Evolutionary conservation across 129 eudicot genomes (phyloP).

Genomic region (Tanacetum coccineum): DNA sequence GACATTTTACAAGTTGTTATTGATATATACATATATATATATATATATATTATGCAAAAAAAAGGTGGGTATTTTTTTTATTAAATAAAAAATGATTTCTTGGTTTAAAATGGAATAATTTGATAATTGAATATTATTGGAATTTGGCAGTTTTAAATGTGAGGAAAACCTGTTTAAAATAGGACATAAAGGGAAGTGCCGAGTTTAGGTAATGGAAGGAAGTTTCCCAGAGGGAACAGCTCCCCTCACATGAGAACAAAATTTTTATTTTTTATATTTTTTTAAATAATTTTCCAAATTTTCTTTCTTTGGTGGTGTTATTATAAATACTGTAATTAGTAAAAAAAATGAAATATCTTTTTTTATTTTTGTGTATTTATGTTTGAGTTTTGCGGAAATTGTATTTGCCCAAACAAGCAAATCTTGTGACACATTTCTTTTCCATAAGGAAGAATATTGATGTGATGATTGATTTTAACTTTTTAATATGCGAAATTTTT

Average conservation of each 20-base stretch:
- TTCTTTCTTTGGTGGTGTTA: slow-evolving; percentile 25
- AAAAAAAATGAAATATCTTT: slow-evolving; percentile 18
- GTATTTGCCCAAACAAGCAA: slow-evolving; percentile 20
- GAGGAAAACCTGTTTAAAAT: slow-evolving; percentile 34
- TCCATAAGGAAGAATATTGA: slow-evolving; percentile 16
- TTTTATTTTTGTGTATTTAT: slow-evolving; percentile 18
- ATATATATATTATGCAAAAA: slow-evolving; percentile 22
- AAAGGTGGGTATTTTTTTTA: slow-evolving; percentile 28
- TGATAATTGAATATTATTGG: slow-evolving; percentile 23
- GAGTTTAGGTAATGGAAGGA: slow-evolving; percentile 38
- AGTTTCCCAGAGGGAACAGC: slow-evolving; percentile 41
- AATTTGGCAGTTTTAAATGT: slow-evolving; percentile 22
- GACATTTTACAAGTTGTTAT: slow-evolving; percentile 65
- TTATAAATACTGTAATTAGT: slow-evolving; percentile 43
- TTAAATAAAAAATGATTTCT: neutral
- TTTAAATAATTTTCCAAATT: slow-evolving; percentile 25
- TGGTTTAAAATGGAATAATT: slow-evolving; percentile 22
- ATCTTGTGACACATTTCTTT: slow-evolving; percentile 22
- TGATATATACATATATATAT: slow-evolving; percentile 31
- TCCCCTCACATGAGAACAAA: slow-evolving; percentile 36
- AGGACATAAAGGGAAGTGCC: slow-evolving; percentile 39
- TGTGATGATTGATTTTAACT: slow-evolving; percentile 12
- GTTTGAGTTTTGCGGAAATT: slow-evolving; percentile 30
- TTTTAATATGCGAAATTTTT: neutral
- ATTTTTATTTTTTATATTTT: neutral